Base-by-base conservation (phyloP, 768 basidiomycete species). In the Tylopilus rubrobrunneus region DNA sequence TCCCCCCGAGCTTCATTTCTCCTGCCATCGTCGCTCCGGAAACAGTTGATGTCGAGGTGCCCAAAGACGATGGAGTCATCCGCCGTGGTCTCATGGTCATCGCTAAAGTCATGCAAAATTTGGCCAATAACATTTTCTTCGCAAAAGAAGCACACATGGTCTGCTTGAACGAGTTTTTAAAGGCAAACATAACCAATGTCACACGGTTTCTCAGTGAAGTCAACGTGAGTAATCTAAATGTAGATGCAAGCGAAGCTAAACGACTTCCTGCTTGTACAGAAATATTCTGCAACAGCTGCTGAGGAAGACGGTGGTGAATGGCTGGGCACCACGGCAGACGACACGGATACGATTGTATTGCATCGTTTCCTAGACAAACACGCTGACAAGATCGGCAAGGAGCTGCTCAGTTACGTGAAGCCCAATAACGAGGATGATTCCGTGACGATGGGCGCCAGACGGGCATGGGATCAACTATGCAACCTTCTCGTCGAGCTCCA, bases 81-180 rank as follows among this genome's bases (percentile, higher is more conserved):
- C 85, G 89, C 17, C 83, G 88, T 40, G 92, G 90, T 17, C 74
- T 96, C 14, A 86, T 90, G 78, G 74, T 89, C 45, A 87, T 97
- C 57, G 89, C 92, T 42, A 97, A 95, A 73, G 85, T 95, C 52
- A 85, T 97, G 44, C 93, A 96, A 70, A 94, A 92, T 63, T 72
- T 97, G 29, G 93, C 93, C 19, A 98, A 97, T 72, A 96, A 97
- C 61, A 87, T 95, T 46, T 84, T 91, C 63, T 96, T 96, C 60
- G 91, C 89, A 11, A 94, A 94, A 68, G 93, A 96, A 62, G 81
- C 84, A 4, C 85, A 92, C 62, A 92, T 94, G 89, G 82, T 82
- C 28, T 76, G 80, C 33, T 68, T 95, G 53, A 95, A 95, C 66
- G 75, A 78, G 12, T 93, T 93, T 71, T 71, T 92, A 28, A 74